Percentiles rank a stretch among this genome's conserved stretches.
These are phyloP conservation scores for Aspergillus pseudoterreus DNA, from an alignment of 2,329 filamentous ascomycete genomes.

Conservation along the genomic window DNA sequence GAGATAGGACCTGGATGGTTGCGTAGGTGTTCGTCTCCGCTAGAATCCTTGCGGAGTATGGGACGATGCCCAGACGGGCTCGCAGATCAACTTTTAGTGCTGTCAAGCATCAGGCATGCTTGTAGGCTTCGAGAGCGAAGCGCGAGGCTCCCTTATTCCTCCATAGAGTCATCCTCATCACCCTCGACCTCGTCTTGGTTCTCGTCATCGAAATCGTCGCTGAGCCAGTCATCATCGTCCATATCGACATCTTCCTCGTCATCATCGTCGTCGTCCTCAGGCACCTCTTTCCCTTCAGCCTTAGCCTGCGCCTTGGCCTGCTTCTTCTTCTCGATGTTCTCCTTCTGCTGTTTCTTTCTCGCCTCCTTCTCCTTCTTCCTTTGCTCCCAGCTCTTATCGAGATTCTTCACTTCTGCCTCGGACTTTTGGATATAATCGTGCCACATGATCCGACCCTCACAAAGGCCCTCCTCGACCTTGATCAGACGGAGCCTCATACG, in stretches of 20 bases:
- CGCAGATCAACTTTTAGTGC: background rate
- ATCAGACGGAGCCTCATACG: conserved; percentile 83
- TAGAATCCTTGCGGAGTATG: background rate
- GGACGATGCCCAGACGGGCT: background rate
- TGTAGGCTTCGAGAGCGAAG: no score
- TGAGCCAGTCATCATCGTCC: conserved; percentile 47
- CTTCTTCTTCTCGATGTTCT: conserved; percentile 85
- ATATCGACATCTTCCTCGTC: conserved; percentile 38
- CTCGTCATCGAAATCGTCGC: conserved; percentile 47
- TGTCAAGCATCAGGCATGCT: no score
- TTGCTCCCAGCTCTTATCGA: conserved; percentile 81
- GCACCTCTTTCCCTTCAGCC: conserved; percentile 38
- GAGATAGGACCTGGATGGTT: no score
- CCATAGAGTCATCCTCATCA: conserved; percentile 35
- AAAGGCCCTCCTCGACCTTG: conserved; percentile 94
- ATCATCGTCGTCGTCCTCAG: conserved; percentile 47
- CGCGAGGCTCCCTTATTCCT: conserved; percentile 28
- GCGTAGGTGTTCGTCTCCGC: no score
- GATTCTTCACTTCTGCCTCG: conserved; percentile 67
- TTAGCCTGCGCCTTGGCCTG: conserved; percentile 55
- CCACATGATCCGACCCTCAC: conserved; percentile 90
- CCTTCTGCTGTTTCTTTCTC: conserved; percentile 76
- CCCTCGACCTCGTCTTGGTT: conserved; percentile 32
- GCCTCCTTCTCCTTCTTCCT: conserved; percentile 76
- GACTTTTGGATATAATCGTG: conserved; percentile 91